Evolutionary conservation across 768 basidiomycete genomes (phyloP).

Genomic region (Coprinellus aureogranulatus): DNA sequence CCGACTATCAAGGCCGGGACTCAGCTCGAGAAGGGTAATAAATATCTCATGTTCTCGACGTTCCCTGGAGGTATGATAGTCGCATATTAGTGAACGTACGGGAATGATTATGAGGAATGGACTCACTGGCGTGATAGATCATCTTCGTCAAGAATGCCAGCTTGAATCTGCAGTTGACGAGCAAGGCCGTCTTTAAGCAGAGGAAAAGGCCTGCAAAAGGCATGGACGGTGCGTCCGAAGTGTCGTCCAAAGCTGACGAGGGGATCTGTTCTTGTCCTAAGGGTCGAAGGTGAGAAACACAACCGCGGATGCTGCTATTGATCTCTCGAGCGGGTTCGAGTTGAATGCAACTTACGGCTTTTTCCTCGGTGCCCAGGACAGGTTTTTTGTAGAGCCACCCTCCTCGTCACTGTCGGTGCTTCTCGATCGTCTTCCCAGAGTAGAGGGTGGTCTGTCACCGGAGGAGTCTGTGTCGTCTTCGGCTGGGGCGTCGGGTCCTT

Average conservation of each 20-base stretch:
- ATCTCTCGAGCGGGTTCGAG: no score
- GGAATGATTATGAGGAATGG: no score
- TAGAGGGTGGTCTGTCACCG: no score
- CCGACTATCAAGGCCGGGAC: neutral
- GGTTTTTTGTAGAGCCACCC: no score
- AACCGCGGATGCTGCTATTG: no score
- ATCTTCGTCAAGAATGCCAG: neutral
- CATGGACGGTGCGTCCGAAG: constrained; percentile 1
- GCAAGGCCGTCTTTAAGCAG: neutral
- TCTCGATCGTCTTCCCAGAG: no score
- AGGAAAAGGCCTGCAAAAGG: neutral
- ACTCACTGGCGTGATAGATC: neutral
- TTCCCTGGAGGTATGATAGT: neutral
- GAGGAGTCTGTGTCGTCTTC: no score
- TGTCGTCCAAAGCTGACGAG: neutral
- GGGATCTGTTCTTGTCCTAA: neutral
- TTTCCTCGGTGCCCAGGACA: no score
- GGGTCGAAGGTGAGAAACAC: no score
- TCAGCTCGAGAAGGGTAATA: neutral
- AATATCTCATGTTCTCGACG: neutral
- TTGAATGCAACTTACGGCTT: no score
- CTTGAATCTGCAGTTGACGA: neutral
- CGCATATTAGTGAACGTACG: neutral
- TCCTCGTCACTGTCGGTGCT: no score
- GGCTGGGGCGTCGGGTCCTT: no score